Evolutionary conservation across 1,284 basidiomycete genomes (phyloP).

Genomic region (Tranzscheliella williamsii): DNA sequence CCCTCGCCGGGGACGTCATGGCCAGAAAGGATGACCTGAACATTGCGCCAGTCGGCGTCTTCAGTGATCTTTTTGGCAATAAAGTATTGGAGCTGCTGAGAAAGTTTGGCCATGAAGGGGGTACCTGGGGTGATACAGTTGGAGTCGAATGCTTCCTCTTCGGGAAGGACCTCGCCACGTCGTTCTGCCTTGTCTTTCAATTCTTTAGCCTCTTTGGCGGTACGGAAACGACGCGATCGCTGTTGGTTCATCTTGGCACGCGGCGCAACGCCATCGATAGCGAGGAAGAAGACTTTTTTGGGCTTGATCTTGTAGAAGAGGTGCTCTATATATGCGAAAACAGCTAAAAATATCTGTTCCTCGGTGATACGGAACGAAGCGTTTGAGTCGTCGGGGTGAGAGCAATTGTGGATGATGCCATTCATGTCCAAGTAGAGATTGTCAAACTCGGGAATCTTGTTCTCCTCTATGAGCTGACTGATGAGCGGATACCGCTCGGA

Average conservation of each 20-base stretch:
- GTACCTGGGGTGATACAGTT: conserved; percentile 99
- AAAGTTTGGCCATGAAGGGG: conserved; percentile 88
- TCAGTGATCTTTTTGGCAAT: conserved; percentile 64
- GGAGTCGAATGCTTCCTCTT: conserved; percentile 93
- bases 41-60: conserved; percentile 72
- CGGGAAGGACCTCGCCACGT: conserved; percentile 87
- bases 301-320: conserved; percentile 97
- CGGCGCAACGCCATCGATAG: conserved; percentile 96
- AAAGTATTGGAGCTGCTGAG: conserved; percentile 90
- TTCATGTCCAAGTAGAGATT: conserved; percentile 96
- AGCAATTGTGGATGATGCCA: conserved; percentile 84
- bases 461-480: conserved; percentile 93
- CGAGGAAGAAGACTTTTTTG: conserved; percentile 86
- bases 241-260: conserved; percentile 99
- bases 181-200: conserved; percentile 79
- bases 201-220: conserved; percentile 89
- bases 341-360: conserved; percentile 94
- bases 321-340: conserved; percentile 96
- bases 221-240: conserved; percentile 77
- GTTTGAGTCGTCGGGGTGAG: conserved; percentile 87
- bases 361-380: conserved; percentile 89
- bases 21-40: conserved; percentile 93
- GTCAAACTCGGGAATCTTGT: conserved; percentile 88
- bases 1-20: conserved; percentile 97
- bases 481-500: conserved; percentile 95